Evolutionary conservation across 1,284 basidiomycete genomes (phyloP).

Genomic region (Grifola frondosa): DNA sequence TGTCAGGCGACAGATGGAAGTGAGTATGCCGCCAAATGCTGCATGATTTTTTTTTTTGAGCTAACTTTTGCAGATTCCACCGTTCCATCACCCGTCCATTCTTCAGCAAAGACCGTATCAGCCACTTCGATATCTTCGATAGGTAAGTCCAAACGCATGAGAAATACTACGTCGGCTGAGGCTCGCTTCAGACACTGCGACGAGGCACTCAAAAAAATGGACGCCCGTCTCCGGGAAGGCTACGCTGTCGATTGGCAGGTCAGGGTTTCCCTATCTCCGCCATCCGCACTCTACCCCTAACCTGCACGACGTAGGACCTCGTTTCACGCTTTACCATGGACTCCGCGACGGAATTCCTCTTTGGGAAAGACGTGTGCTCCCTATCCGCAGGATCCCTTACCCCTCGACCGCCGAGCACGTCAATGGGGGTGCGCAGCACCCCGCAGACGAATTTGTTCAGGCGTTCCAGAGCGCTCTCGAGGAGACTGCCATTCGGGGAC

Average conservation of each 20-base stretch:
- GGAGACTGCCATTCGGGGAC: conserved; percentile 38
- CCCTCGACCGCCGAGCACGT: conserved; percentile 18
- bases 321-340: conserved; percentile 40
- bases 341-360: conserved; percentile 40
- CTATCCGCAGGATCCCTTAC: conserved; percentile 29
- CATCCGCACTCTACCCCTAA: conserved; percentile 10
- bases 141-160: conserved; percentile 5
- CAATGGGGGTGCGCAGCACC: conserved; percentile 12
- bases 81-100: conserved; percentile 53
- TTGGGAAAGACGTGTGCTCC: conserved; percentile 35
- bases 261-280: conserved; percentile 9
- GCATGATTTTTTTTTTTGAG: neutral
- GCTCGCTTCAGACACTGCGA: conserved; percentile 26
- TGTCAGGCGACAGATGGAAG: conserved; percentile 34
- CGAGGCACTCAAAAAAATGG: conserved; percentile 30
- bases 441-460: conserved; percentile 30
- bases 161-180: neutral
- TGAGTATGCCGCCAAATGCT: neutral
- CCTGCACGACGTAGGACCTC: conserved; percentile 28
- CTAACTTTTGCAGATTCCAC: conserved; percentile 40
- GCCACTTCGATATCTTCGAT: conserved; percentile 52
- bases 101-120: conserved; percentile 48
- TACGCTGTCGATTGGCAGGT: conserved; percentile 53
- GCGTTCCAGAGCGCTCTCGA: conserved; percentile 36
- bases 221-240: conserved; percentile 38